Conservation (phyloP, 2,329 filamentous ascomycete genomes). For the Aspergillus melleus region DNA sequence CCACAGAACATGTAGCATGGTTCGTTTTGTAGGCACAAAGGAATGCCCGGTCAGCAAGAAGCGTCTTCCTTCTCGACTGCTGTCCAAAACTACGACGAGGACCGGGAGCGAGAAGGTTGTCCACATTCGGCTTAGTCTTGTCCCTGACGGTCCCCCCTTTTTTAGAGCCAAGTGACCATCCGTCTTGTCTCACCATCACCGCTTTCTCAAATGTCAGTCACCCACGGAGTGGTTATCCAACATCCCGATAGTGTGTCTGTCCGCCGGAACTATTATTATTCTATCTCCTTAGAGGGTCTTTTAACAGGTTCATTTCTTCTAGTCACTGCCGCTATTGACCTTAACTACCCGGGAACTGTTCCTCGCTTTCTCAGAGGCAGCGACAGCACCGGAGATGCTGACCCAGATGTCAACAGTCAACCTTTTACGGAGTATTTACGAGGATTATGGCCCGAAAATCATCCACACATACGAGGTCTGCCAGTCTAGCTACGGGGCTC, state of each 20-base stretch:
- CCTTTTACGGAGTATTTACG: too few species aligned
- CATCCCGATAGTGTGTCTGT: neutral
- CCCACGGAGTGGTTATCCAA: too few species aligned
- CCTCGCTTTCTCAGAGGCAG: neutral
- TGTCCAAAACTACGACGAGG: neutral
- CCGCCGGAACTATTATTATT: neutral
- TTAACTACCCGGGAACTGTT: neutral
- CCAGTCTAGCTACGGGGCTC: neutral
- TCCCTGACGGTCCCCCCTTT: neutral
- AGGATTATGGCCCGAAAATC: neutral
- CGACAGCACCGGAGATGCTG: neutral
- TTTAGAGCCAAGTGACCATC: neutral
- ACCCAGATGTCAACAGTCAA: neutral
- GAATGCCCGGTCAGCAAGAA: neutral
- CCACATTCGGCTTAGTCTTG: neutral
- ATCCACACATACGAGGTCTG: neutral
- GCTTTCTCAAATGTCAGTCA: neutral
- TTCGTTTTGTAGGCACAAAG: neutral
- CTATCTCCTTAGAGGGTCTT: neutral
- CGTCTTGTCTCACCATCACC: conserved; percentile 12
- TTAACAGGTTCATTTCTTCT: neutral
- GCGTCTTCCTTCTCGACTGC: neutral
- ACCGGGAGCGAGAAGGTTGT: neutral
- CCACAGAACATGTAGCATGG: neutral
- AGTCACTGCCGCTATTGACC: neutral